Evolutionary conservation across 2,329 filamentous ascomycete genomes (phyloP), one percentile per base, ranked within the genome.

Genomic region (Metarhizium rileyi): DNA sequence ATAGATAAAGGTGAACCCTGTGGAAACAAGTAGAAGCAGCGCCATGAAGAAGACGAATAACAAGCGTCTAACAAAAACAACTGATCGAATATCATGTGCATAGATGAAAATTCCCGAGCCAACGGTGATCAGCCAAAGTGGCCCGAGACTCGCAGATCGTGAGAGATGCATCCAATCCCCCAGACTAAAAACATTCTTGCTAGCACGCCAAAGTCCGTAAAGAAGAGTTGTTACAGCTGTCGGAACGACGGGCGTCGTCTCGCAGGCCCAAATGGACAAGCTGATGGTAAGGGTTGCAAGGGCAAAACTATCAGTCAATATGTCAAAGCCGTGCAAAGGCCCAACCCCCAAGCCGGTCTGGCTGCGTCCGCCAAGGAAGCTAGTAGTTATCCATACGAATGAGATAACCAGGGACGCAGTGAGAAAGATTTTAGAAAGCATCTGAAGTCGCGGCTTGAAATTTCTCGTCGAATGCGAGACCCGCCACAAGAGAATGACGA

Each of bases 381-480:
- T 60, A 3, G 60, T 59, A 2, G 59, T 55, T 16, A 70, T 38
- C 60, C 68, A 71, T 23, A 73, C 49, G 3, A 71, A 36, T 1
- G 62, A 64, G 48, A 68, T 64, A 6, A 62, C 65, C 3, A 72
- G 27, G 0, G 73, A 66, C 1, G 73, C 67, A 8, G 67, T 52
- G 1, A 70, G 51, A 5, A 78, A 56, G 2, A 77, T 65, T 2
- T 62, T 61, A 5, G 71, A 68, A 8, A 80, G 58, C 1, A 66
- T 70, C 9, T 66, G 68, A n/a, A 80, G 59, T 3, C 74, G 70
- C 28, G 63, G 60, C 53, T 69, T 74, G 5, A 72, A 70, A 0
- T 73, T 76, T 38, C 71, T 68, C 1, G 72, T 65, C 74, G 76
- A 78, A 12, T 70, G 69, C 5, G 80, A 59, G 4, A 77, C 64